Evolutionary conservation across 225 moss, liverwort and hornwort genomes (phyloP).

Genomic region (Rhytidiadelphus loreus): DNA sequence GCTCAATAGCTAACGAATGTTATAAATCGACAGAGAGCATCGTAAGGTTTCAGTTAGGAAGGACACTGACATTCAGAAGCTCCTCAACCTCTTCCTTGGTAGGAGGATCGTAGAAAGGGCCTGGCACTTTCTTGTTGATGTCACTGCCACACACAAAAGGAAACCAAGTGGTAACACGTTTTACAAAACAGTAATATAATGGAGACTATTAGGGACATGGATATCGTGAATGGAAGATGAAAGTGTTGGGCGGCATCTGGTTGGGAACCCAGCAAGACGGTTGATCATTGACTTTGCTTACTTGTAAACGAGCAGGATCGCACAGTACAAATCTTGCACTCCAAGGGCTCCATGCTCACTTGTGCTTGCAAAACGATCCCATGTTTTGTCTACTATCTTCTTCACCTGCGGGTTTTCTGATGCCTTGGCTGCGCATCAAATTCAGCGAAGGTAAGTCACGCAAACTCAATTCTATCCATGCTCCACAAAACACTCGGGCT

Average conservation of each 20-base stretch:
- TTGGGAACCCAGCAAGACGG: neutral
- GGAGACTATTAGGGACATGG: neutral
- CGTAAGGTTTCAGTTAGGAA: neutral
- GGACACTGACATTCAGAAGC: slow-evolving; percentile 31
- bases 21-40: neutral
- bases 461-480: neutral
- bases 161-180: neutral
- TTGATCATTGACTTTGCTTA: slow-evolving; percentile 7
- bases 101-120: slow-evolving; percentile 78
- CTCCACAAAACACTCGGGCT: neutral
- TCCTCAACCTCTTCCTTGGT: slow-evolving; percentile 48
- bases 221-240: neutral
- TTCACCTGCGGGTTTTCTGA: slow-evolving; percentile 20
- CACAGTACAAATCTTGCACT: slow-evolving; percentile 63
- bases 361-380: slow-evolving; percentile 52
- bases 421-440: slow-evolving; percentile 46
- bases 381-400: slow-evolving; percentile 59
- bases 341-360: slow-evolving; percentile 45
- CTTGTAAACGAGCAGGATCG: slow-evolving; percentile 83
- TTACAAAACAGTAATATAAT: neutral
- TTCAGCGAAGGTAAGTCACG: neutral
- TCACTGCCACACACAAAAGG: slow-evolving; percentile 37
- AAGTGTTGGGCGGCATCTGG: neutral
- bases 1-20: neutral
- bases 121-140: slow-evolving; percentile 76